Conservation (phyloP, 345 rosid species). For the Anastatica hierochuntica region DNA sequence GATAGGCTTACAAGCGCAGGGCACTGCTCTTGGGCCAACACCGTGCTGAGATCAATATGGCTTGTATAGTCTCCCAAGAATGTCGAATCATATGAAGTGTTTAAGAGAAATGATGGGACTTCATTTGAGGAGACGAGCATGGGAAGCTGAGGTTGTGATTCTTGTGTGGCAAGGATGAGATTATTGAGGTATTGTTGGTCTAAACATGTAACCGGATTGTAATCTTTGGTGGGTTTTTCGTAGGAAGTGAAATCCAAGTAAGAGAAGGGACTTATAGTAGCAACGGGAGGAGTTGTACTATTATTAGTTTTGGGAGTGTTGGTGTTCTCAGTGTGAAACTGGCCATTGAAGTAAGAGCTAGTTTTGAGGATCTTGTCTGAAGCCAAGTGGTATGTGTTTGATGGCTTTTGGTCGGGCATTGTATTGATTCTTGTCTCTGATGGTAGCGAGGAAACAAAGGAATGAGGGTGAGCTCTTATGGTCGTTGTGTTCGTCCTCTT, state of each 20-base stretch:
- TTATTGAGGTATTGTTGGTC: conserved; percentile 32
- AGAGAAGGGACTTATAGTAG: conserved; percentile 22
- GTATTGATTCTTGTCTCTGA: conserved; percentile 28
- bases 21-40: conserved; percentile 23
- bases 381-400: conserved; percentile 22
- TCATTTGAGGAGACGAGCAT: conserved; percentile 24
- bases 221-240: conserved; percentile 25
- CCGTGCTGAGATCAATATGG: conserved; percentile 14
- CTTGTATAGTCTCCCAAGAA: conserved; percentile 32
- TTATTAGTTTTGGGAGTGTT: conserved; percentile 18
- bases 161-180: conserved; percentile 36
- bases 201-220: conserved; percentile 22
- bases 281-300: background rate
- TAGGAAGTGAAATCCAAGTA: conserved; percentile 29
- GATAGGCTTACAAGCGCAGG: conserved; percentile 22
- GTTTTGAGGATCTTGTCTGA: conserved; percentile 26
- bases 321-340: conserved; percentile 25
- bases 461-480: too few species aligned
- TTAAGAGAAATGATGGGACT: conserved; percentile 37
- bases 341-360: conserved; percentile 22
- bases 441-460: too few species aligned
- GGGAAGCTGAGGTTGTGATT: conserved; percentile 24
- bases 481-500: too few species aligned
- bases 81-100: conserved; percentile 36
- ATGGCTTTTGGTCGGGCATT: conserved; percentile 20